Conservation (phyloP, 148 eudicot genomes). For the Talinum fruticosum region DNA sequence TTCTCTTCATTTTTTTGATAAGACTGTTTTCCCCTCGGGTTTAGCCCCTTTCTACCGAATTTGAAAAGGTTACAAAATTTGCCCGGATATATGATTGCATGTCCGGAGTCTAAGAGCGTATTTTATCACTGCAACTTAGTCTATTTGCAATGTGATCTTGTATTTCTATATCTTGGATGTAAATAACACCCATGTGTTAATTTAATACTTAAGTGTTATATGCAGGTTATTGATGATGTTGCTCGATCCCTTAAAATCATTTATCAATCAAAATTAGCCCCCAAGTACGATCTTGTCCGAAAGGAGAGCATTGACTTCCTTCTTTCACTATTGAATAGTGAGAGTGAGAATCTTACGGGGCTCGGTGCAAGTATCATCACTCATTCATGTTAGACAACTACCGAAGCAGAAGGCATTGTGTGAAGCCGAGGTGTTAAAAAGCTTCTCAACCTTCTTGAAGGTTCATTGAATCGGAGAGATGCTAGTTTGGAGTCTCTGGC, state of each 20-base stretch:
- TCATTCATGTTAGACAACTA: slow-evolving; percentile 72
- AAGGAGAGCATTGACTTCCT: slow-evolving; percentile 66
- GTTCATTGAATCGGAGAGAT: slow-evolving; percentile 80
- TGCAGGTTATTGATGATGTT: slow-evolving; percentile 87
- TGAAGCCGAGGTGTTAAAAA: slow-evolving; percentile 76
- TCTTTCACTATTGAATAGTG: slow-evolving; percentile 64
- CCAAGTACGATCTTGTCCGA: slow-evolving; percentile 73
- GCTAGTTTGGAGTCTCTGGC: slow-evolving; percentile 88
- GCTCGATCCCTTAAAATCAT: slow-evolving; percentile 93
- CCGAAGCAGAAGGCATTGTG: slow-evolving; percentile 65
- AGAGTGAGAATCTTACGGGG: slow-evolving; percentile 83
- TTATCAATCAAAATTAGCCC: slow-evolving; percentile 86
- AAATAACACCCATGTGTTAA: background rate
- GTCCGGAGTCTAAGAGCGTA: background rate
- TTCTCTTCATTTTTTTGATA: no score
- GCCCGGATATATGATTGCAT: background rate
- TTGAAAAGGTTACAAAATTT: slow-evolving; percentile 8
- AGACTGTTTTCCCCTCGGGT: no score
- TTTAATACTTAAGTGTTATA: slow-evolving; percentile 2
- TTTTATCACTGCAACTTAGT: background rate
- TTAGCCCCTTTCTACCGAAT: background rate
- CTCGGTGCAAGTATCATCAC: slow-evolving; percentile 90
- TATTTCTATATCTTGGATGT: background rate
- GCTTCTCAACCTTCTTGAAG: slow-evolving; percentile 67
- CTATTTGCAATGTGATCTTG: background rate